phyloP scores from a whole-genome alignment of 352 stramenopile genomes.

The Blastocystis sp. region DNA sequence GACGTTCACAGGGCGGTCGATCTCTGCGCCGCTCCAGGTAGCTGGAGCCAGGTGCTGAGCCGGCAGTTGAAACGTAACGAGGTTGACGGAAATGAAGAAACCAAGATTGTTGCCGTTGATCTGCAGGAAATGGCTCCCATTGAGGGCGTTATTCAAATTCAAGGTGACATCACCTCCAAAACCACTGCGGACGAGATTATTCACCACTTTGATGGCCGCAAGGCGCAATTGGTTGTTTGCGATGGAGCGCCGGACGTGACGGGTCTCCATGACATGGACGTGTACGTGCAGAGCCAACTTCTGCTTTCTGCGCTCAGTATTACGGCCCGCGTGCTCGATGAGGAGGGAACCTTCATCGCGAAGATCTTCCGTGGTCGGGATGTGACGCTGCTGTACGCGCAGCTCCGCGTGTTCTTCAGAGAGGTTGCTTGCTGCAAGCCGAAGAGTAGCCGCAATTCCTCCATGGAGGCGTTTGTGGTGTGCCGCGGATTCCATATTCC shows the following conservation, averaged over 20 bases:
- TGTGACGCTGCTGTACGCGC: constrained; percentile 89
- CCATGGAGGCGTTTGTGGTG: constrained; percentile 92
- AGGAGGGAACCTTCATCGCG: constrained; percentile 91
- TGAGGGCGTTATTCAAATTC: constrained; percentile 87
- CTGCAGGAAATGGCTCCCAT: constrained; percentile 98
- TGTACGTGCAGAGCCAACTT: constrained; percentile 93
- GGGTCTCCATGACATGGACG: constrained; percentile 96
- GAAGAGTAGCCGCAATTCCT: constrained; percentile 88
- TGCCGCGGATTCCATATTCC: constrained; percentile 87
- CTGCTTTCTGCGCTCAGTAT: constrained; percentile 94
- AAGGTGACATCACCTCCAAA: constrained; percentile 92
- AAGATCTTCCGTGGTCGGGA: constrained; percentile 98
- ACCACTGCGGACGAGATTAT: constrained; percentile 93
- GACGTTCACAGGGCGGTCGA: constrained; percentile 89
- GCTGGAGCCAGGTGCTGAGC: constrained; percentile 93
- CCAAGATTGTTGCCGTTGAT: constrained; percentile 91
- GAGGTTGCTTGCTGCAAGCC: constrained; percentile 93
- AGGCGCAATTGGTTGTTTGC: constrained; percentile 94
- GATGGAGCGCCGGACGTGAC: constrained; percentile 98
- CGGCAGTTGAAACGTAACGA: constrained; percentile 77
- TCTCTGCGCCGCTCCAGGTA: constrained; percentile 94
- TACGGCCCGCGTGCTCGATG: constrained; percentile 87
- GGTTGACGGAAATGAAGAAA: constrained; percentile 19
- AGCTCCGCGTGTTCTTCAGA: constrained; percentile 91
- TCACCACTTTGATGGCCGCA: constrained; percentile 84